Evolutionary conservation across 345 rosid genomes (phyloP).

Genomic region (Heritiera fomes): DNA sequence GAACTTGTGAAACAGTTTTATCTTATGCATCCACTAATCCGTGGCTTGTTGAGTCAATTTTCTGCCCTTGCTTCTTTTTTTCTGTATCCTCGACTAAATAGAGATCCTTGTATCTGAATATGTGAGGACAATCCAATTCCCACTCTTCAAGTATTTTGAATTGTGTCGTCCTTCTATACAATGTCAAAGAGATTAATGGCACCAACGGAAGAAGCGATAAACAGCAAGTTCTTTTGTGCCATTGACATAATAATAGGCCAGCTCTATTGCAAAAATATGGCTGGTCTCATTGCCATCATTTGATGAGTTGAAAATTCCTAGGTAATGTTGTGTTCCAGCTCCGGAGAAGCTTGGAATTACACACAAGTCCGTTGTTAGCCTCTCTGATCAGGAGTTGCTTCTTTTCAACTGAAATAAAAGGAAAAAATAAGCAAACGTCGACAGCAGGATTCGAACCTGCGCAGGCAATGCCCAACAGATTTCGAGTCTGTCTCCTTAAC

Average conservation of each 20-base stretch:
- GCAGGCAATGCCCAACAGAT: constrained; percentile 99
- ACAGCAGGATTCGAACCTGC: constrained; percentile 99
- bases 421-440: constrained; percentile 43
- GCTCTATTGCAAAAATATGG: constrained; percentile 43
- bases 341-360: constrained; percentile 25
- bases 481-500: constrained; percentile 99
- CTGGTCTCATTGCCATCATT: constrained; percentile 22
- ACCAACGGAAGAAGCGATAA: constrained; percentile 20
- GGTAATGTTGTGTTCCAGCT: constrained; percentile 31
- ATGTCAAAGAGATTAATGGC: constrained; percentile 21
- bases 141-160: constrained; percentile 33
- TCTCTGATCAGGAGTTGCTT: too few species aligned
- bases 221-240: constrained; percentile 7
- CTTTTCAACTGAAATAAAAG: too few species aligned
- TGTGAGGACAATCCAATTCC: constrained; percentile 69
- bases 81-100: too few species aligned
- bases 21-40: constrained; percentile 40
- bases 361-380: too few species aligned
- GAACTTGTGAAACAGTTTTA: constrained; percentile 20
- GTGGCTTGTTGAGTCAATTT: constrained; percentile 39
- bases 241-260: constrained; percentile 27
- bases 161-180: constrained; percentile 10
- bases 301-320: constrained; percentile 48
- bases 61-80: neutral
- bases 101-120: constrained; percentile 39